A percentile compares a stretch with the other conserved stretches of the same genome.
phyloP scores from a whole-genome alignment of 768 basidiomycete genomes.

The Udeniomyces megalosporus region DNA sequence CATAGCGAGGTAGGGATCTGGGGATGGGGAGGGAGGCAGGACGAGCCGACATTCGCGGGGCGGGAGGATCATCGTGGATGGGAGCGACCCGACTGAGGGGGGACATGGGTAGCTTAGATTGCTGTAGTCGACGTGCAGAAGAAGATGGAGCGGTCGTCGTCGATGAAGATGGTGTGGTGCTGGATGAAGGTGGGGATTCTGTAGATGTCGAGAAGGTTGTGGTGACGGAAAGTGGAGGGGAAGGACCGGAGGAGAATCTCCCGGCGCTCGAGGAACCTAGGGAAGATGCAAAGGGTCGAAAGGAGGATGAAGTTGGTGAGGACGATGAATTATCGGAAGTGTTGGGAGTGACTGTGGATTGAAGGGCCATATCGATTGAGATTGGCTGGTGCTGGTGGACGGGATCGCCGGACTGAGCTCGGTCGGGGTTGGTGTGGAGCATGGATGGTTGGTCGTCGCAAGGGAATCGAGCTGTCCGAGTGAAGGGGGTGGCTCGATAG shows the following conservation, averaged over 20 bases:
- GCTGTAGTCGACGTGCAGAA: neutral
- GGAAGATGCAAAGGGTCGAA: neutral
- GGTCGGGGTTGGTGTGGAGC: no score
- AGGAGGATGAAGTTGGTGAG: neutral
- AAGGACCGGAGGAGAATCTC: neutral
- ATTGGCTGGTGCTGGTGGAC: no score
- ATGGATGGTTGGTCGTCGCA: no score
- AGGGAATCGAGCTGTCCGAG: no score
- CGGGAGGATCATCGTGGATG: no score
- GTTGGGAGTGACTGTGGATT: no score
- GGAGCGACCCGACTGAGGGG: no score
- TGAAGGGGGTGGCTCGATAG: no score
- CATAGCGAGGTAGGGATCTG: neutral
- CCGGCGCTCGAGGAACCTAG: neutral
- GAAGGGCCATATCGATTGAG: no score
- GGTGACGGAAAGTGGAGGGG: neutral
- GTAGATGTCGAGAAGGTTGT: neutral
- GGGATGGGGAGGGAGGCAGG: constrained; percentile 3
- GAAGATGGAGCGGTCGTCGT: neutral
- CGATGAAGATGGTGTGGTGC: neutral
- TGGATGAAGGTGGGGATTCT: neutral
- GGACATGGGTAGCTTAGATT: no score
- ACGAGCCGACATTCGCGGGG: neutral
- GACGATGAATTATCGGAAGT: neutral
- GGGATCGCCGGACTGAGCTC: no score